Conservation (phyloP, 1,284 basidiomycete species). For the Apiotrichum mycotoxinovorans region DNA sequence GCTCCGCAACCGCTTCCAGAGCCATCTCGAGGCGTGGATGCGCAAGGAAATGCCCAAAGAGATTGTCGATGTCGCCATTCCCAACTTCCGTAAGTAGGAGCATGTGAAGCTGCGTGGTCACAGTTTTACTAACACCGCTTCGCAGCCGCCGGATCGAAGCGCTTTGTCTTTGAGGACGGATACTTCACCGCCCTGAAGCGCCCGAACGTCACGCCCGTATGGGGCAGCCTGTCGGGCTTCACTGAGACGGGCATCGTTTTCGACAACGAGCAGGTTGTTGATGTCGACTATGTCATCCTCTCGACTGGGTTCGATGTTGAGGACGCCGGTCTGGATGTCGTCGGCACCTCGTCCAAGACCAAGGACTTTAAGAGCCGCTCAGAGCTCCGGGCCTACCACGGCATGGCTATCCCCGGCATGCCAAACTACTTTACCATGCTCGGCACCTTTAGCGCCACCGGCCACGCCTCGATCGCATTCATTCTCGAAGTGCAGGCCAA, state of each 20-base stretch:
- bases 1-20: not conserved
- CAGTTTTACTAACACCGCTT: too few species aligned
- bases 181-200: constrained; percentile 21
- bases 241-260: constrained; percentile 13
- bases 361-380: not conserved
- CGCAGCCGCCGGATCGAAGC: constrained; percentile 28
- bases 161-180: constrained; percentile 24
- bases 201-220: constrained; percentile 24
- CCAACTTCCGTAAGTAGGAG: constrained; percentile 21
- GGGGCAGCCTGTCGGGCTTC: constrained; percentile 7
- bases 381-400: constrained; percentile 3
- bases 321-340: not conserved
- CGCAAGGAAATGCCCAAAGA: constrained; percentile 18
- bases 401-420: constrained; percentile 13
- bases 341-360: not conserved
- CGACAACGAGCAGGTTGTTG: constrained; percentile 16
- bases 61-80: constrained; percentile 16
- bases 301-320: constrained; percentile 5
- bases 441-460: constrained; percentile 12
- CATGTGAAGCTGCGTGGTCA: not conserved
- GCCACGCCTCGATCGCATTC: constrained; percentile 5
- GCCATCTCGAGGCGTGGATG: not conserved
- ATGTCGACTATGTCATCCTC: constrained; percentile 17
- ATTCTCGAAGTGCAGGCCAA: constrained; percentile 8
- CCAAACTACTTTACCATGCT: constrained; percentile 21